Evolutionary conservation across 805 yeast species (phyloP).

Genomic region (Citeromyces nyonsensis): DNA sequence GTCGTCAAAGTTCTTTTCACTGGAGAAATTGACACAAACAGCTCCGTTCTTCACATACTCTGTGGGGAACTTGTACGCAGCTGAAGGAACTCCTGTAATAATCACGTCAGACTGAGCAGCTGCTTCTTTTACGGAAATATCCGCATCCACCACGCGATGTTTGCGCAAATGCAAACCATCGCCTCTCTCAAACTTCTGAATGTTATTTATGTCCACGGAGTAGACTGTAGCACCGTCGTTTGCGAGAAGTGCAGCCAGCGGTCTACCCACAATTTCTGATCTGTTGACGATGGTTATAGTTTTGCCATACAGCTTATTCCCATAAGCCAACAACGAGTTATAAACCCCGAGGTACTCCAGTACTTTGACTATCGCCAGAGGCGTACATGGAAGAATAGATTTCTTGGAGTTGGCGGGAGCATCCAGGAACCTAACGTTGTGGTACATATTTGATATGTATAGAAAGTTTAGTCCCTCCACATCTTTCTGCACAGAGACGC

Average conservation of each 20-base stretch:
- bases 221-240: slow-evolving; percentile 96
- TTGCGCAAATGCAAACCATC: slow-evolving; percentile 70
- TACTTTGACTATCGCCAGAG: slow-evolving; percentile 86
- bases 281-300: slow-evolving; percentile 84
- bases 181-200: slow-evolving; percentile 89
- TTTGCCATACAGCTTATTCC: slow-evolving; percentile 87
- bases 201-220: slow-evolving; percentile 76
- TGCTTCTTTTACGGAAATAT: slow-evolving; percentile 40
- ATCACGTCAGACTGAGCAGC: slow-evolving; percentile 76
- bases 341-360: slow-evolving; percentile 83
- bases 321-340: slow-evolving; percentile 69
- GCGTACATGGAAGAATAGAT: slow-evolving; percentile 91
- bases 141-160: slow-evolving; percentile 61
- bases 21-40: slow-evolving; percentile 78
- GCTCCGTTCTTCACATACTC: slow-evolving; percentile 77
- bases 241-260: slow-evolving; percentile 88
- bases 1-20: slow-evolving; percentile 76
- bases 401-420: slow-evolving; percentile 47
- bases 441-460: slow-evolving; percentile 90
- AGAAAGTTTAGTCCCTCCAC: slow-evolving; percentile 90
- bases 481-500: slow-evolving; percentile 81
- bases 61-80: slow-evolving; percentile 73
- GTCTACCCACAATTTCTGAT: slow-evolving; percentile 95
- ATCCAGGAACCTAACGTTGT: slow-evolving; percentile 78
- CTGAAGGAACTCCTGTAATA: slow-evolving; percentile 90